phyloP scores from a whole-genome alignment of 2,329 filamentous ascomycete genomes.

The Aspergillus sp. region DNA sequence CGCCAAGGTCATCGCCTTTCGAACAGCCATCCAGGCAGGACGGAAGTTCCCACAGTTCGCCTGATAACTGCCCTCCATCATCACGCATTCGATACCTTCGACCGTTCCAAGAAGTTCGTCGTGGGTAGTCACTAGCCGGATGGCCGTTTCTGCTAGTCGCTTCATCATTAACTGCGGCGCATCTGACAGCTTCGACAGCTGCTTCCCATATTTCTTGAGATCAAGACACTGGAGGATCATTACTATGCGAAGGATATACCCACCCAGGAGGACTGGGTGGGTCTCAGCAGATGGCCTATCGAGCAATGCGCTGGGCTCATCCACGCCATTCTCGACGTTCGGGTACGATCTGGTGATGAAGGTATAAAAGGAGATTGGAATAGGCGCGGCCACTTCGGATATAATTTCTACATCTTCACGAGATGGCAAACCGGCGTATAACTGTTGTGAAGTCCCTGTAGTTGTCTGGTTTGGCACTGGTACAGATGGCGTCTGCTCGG shows the following conservation, averaged over 20 bases:
- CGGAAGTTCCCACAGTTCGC: slow-evolving; percentile 43
- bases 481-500: no score
- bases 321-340: slow-evolving; percentile 26
- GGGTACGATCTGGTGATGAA: slow-evolving; percentile 37
- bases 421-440: slow-evolving; percentile 42
- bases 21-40: slow-evolving; percentile 38
- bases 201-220: slow-evolving; percentile 18
- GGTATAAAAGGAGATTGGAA: slow-evolving; percentile 37
- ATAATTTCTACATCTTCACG: slow-evolving; percentile 42
- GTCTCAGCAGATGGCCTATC: slow-evolving; percentile 21
- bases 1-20: slow-evolving; percentile 41
- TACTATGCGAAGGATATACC: slow-evolving; percentile 48
- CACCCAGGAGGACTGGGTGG: slow-evolving; percentile 53
- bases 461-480: background rate
- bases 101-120: slow-evolving; percentile 39
- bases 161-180: slow-evolving; percentile 26
- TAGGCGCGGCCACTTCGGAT: slow-evolving; percentile 26
- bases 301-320: background rate
- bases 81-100: slow-evolving; percentile 45
- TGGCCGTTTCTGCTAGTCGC: slow-evolving; percentile 31
- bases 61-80: slow-evolving; percentile 44
- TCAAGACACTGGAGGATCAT: slow-evolving; percentile 50
- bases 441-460: slow-evolving; percentile 25
- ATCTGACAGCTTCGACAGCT: slow-evolving; percentile 20
- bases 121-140: slow-evolving; percentile 35